These are phyloP conservation scores for Chenopodium formosanum DNA, from an alignment of 148 eudicot species.

Conservation along the genomic window DNA sequence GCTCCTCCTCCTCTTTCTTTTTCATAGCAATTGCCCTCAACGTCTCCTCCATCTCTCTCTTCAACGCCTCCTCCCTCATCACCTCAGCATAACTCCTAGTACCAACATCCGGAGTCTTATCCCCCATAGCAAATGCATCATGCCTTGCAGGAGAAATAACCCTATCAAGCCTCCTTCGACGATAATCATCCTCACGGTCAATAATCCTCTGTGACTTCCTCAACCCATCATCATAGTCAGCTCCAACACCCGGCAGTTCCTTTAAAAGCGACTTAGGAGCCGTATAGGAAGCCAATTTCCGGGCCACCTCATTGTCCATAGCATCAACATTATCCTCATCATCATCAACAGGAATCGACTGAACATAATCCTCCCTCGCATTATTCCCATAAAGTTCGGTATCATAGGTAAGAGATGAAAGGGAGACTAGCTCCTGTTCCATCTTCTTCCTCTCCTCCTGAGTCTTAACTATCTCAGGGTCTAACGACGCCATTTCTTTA, in stretches of 20 bases:
- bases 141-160: slow-evolving; percentile 76
- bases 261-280: slow-evolving; percentile 75
- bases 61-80: slow-evolving; percentile 78
- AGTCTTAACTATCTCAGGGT: slow-evolving; percentile 68
- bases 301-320: slow-evolving; percentile 56
- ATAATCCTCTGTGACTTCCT: slow-evolving; percentile 64
- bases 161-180: slow-evolving; percentile 59
- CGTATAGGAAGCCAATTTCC: slow-evolving; percentile 70
- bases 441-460: slow-evolving; percentile 87
- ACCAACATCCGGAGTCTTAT: slow-evolving; percentile 80
- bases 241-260: slow-evolving; percentile 64
- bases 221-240: slow-evolving; percentile 60
- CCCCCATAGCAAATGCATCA: slow-evolving; percentile 79
- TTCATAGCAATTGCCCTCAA: slow-evolving; percentile 58
- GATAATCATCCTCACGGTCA: slow-evolving; percentile 80
- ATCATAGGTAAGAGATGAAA: slow-evolving; percentile 60
- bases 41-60: slow-evolving; percentile 70
- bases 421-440: slow-evolving; percentile 71
- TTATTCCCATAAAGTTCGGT: slow-evolving; percentile 62
- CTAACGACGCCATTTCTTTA: slow-evolving; percentile 35
- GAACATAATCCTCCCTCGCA: slow-evolving; percentile 56
- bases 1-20: slow-evolving; percentile 72
- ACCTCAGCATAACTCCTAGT: slow-evolving; percentile 80
- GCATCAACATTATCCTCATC: slow-evolving; percentile 63
- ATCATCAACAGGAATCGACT: slow-evolving; percentile 74